These are phyloP conservation scores for Lipomyces yamadae DNA, from an alignment of 805 yeast genomes.

Conservation along the genomic window DNA sequence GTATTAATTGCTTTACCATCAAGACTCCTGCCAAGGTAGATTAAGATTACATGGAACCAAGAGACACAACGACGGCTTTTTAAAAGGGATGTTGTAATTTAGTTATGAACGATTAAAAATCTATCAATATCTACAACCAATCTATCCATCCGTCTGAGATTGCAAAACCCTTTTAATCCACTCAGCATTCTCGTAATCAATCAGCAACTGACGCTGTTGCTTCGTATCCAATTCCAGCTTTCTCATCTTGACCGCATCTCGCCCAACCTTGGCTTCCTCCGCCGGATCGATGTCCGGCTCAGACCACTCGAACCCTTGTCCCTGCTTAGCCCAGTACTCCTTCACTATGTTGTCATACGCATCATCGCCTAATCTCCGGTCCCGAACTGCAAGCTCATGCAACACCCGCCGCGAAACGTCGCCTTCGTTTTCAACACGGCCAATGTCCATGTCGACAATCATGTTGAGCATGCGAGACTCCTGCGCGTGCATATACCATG, in stretches of 20 bases:
- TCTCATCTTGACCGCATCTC: conserved; percentile 40
- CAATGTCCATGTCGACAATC: conserved; percentile 67
- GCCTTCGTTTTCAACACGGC: conserved; percentile 49
- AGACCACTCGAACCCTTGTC: conserved; percentile 85
- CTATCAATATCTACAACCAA: not conserved
- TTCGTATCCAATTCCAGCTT: conserved; percentile 3
- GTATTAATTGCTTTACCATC: conserved; percentile 75
- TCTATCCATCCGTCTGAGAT: not conserved
- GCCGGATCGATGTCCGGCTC: conserved; percentile 94
- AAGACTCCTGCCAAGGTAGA: conserved; percentile 1
- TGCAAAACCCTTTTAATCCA: conserved; percentile 26
- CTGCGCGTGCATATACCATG: conserved; percentile 69
- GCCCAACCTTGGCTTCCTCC: conserved; percentile 45
- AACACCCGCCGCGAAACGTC: conserved; percentile 46
- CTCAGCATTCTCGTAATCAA: conserved; percentile 19
- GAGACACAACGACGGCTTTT: too few relatives aligned
- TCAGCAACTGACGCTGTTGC: conserved; percentile 10
- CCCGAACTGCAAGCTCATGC: conserved; percentile 44
- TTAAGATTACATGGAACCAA: not conserved
- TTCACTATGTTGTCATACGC: conserved; percentile 70
- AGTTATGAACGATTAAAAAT: not conserved
- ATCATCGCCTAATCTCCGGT: conserved; percentile 53
- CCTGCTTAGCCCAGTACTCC: conserved; percentile 86
- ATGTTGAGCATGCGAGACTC: conserved; percentile 69
- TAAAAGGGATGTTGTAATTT: not conserved